Evolutionary conservation across 2,329 filamentous ascomycete species (phyloP).

Genomic region (Penicillium vulpinum): DNA sequence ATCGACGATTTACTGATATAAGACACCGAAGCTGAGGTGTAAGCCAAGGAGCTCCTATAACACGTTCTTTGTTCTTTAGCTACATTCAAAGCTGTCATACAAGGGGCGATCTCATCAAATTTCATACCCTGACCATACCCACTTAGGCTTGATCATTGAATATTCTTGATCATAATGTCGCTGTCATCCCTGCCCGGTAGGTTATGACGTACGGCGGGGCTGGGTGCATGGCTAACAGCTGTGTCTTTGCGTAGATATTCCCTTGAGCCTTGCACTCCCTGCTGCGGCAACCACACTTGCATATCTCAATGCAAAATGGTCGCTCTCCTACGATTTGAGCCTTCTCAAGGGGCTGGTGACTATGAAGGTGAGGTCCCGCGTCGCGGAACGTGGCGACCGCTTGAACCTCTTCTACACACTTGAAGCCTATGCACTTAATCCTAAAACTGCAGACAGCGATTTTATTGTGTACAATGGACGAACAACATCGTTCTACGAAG

Average conservation of each 20-base stretch:
- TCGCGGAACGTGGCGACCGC: conserved; percentile 58
- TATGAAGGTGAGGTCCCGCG: conserved; percentile 45
- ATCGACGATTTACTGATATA: not conserved
- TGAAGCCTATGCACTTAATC: conserved; percentile 64
- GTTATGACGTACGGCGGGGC: not conserved
- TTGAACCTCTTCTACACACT: conserved; percentile 74
- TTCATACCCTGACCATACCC: not conserved
- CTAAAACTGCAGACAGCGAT: conserved; percentile 50
- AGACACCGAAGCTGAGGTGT: not conserved
- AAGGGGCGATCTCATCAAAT: not conserved
- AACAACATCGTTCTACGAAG: conserved; percentile 71
- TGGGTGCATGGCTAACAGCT: conserved; percentile 3
- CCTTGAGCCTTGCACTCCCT: conserved; percentile 52
- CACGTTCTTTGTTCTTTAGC: not conserved
- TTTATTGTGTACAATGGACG: conserved; percentile 70
- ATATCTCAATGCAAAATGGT: conserved; percentile 73
- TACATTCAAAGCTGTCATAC: not conserved
- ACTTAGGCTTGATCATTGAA: not conserved
- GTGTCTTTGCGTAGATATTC: conserved; percentile 29
- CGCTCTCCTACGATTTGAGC: conserved; percentile 64
- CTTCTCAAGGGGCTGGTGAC: conserved; percentile 59
- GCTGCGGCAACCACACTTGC: conserved; percentile 67
- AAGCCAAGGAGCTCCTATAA: not conserved
- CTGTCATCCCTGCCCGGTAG: conserved; percentile 1
- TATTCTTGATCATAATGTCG: not conserved